A percentile compares a stretch with the other conserved stretches of the same genome.
phyloP scores from a whole-genome alignment of 495 filamentous ascomycete species.

The Aspergillus egyptiacus region DNA sequence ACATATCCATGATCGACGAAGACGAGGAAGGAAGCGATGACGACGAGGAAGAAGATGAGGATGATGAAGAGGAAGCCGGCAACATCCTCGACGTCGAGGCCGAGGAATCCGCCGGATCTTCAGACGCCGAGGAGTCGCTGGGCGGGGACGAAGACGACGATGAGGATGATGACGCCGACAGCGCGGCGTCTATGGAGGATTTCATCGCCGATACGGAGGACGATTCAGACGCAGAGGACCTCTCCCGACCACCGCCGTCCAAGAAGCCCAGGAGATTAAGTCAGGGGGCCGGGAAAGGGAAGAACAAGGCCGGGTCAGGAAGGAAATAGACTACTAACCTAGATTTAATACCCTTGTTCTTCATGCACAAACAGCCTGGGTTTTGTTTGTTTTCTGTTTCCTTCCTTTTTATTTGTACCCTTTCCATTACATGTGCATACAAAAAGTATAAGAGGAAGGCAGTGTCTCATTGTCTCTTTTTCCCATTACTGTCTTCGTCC shows the following conservation, averaged over 20 bases:
- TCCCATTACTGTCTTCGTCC: background rate
- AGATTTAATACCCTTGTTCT: constrained; percentile 17
- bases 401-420: background rate
- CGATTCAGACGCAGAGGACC: constrained; percentile 30
- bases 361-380: constrained; percentile 8
- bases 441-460: constrained; percentile 15
- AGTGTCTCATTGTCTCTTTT: background rate
- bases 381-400: background rate
- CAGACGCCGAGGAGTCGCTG: constrained; percentile 42
- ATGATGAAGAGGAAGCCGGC: constrained; percentile 36
- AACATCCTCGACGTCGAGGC: constrained; percentile 42
- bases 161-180: constrained; percentile 38
- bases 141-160: constrained; percentile 36
- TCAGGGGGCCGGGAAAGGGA: constrained; percentile 23
- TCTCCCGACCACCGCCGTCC: constrained; percentile 27
- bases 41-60: constrained; percentile 35
- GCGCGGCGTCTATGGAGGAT: constrained; percentile 39
- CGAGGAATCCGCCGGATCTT: constrained; percentile 42
- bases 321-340: constrained; percentile 24
- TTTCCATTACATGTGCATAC: background rate
- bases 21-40: constrained; percentile 29
- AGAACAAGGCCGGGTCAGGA: constrained; percentile 26
- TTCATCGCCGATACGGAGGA: constrained; percentile 44
- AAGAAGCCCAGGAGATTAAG: constrained; percentile 36
- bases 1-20: constrained; percentile 43